These are phyloP conservation scores for Lentinus brumalis DNA, from an alignment of 768 basidiomycete genomes.

Conservation along the genomic window DNA sequence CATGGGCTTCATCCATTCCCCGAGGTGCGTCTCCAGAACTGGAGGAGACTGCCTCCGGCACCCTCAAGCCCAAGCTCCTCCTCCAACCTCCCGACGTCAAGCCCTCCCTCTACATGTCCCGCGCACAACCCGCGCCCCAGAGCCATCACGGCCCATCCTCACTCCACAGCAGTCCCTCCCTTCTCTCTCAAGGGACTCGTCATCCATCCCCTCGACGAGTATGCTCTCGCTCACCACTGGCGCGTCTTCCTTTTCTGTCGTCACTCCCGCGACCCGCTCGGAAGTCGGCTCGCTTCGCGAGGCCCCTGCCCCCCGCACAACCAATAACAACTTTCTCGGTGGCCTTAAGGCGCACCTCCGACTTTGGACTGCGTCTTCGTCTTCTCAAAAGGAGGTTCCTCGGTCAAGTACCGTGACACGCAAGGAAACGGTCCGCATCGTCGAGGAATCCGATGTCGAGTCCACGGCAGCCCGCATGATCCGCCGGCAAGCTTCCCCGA, in stretches of 20 bases:
- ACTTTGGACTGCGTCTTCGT: conserved; percentile 6
- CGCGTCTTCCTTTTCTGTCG: conserved; percentile 38
- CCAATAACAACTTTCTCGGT: conserved; percentile 16
- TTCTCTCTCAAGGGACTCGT: conserved; percentile 22
- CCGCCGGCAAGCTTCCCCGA: conserved; percentile 14
- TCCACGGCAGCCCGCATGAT: not conserved
- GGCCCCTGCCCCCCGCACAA: conserved; percentile 3
- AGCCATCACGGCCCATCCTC: conserved; percentile 26
- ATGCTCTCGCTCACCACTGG: conserved; percentile 54
- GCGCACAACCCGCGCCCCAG: conserved; percentile 31
- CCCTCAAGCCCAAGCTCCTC: conserved; percentile 19
- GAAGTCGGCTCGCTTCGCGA: conserved; percentile 15
- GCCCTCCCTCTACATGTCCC: conserved; percentile 47
- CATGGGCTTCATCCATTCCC: conserved; percentile 37
- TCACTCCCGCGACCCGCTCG: conserved; percentile 20
- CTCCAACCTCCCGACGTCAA: conserved; percentile 11
- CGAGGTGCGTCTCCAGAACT: conserved; percentile 20
- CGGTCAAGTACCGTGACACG: conserved; percentile 14
- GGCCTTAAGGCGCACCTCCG: conserved; percentile 22
- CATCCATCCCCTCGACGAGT: conserved; percentile 14
- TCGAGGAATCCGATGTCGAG: conserved; percentile 5
- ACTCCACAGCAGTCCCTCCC: conserved; percentile 26
- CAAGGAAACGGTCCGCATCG: not conserved
- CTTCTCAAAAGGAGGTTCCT: conserved; percentile 11
- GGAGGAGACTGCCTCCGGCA: conserved; percentile 1